A percentile compares a stretch with the other conserved stretches of the same genome.
Conservation (phyloP, 2,329 filamentous ascomycete genomes). For the Microdochium nivale region DNA sequence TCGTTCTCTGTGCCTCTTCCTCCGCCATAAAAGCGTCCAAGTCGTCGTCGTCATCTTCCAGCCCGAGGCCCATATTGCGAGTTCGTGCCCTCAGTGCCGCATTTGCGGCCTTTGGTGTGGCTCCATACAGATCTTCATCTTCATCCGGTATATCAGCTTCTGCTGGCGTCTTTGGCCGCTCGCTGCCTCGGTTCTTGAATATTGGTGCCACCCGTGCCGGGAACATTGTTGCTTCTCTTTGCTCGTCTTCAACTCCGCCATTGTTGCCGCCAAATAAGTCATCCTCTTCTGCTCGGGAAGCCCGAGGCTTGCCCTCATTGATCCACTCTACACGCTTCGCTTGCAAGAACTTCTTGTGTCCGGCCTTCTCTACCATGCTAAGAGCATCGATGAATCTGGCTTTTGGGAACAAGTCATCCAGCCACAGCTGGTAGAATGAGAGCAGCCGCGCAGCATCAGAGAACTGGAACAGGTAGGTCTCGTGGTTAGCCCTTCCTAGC, state of each 20-base stretch:
- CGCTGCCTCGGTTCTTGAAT: constrained; percentile 21
- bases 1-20: constrained; percentile 18
- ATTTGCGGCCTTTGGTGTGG: constrained; percentile 32
- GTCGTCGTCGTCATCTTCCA: constrained; percentile 36
- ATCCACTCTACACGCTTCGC: constrained; percentile 76
- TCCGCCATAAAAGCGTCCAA: constrained; percentile 41
- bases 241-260: constrained; percentile 11
- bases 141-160: constrained; percentile 27
- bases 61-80: too few species aligned
- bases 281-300: constrained; percentile 18
- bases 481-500: not conserved
- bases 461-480: constrained; percentile 46
- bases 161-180: constrained; percentile 22
- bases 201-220: constrained; percentile 26
- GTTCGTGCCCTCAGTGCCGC: too few species aligned
- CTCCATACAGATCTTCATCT: constrained; percentile 46
- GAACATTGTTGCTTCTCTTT: constrained; percentile 19
- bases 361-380: constrained; percentile 84
- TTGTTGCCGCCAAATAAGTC: constrained; percentile 20
- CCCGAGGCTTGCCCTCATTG: constrained; percentile 58
- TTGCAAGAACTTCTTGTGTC: constrained; percentile 73
- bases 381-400: constrained; percentile 89
- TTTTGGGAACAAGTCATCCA: constrained; percentile 91
- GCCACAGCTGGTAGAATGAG: constrained; percentile 91
- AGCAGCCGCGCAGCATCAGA: constrained; percentile 74